Evolutionary conservation across 2,329 filamentous ascomycete genomes (phyloP).

Genomic region (Pestalotiopsis sp.): DNA sequence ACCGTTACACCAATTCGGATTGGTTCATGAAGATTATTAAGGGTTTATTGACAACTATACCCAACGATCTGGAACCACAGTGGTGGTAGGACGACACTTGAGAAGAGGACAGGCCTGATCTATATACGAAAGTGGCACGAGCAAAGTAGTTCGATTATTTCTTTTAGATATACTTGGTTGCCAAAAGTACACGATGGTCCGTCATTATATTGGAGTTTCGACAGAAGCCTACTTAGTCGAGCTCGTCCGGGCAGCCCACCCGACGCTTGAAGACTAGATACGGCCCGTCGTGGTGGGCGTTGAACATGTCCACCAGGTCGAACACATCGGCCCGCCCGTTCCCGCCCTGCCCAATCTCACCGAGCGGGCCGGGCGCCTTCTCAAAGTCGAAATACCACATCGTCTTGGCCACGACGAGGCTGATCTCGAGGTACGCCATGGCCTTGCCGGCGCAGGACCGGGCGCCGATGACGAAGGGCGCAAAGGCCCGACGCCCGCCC

Average conservation of each 20-base stretch:
- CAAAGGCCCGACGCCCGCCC: conserved; percentile 17
- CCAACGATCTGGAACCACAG: too few species aligned
- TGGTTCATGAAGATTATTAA: background rate
- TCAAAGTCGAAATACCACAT: conserved; percentile 20
- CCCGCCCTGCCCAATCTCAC: background rate
- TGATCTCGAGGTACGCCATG: conserved; percentile 23
- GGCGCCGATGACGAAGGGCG: conserved; percentile 36
- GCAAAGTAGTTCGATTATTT: too few species aligned
- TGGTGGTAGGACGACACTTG: too few species aligned
- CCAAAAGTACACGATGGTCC: too few species aligned
- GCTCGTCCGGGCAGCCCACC: background rate
- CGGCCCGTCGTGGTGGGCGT: background rate
- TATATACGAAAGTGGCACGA: too few species aligned
- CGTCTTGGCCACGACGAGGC: conserved; percentile 21
- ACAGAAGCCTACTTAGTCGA: background rate
- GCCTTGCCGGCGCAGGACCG: conserved; percentile 35
- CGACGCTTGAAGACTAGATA: background rate
- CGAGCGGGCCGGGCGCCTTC: background rate
- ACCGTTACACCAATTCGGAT: conserved; percentile 10
- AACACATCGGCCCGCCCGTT: background rate
- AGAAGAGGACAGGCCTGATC: too few species aligned
- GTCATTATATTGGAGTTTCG: background rate
- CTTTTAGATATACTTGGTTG: too few species aligned
- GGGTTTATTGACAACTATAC: too few species aligned
- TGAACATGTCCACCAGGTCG: background rate